Percentiles rank a stretch among this genome's conserved stretches.
Evolutionary conservation across 2,329 filamentous ascomycete genomes (phyloP).

Genomic region (Elsinoe arachidis): DNA sequence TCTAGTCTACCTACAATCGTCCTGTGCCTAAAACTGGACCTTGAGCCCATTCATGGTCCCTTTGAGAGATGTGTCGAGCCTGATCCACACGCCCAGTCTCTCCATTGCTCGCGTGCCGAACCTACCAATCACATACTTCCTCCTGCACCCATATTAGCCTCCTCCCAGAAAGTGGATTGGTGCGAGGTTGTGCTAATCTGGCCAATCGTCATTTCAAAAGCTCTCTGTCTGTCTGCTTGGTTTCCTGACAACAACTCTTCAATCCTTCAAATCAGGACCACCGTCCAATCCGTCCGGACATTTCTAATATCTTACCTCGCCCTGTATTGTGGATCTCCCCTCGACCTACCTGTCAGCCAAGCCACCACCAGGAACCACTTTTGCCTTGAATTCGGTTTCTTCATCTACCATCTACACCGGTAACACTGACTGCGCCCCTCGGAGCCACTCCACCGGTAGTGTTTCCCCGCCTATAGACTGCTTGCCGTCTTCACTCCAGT

Average conservation of each 20-base stretch:
- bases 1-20: not conserved
- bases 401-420: slow-evolving; percentile 27
- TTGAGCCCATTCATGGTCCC: not conserved
- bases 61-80: not conserved
- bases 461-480: not conserved
- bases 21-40: slow-evolving; percentile 10
- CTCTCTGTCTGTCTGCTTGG: not conserved
- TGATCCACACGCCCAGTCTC: not conserved
- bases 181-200: slow-evolving; percentile 7
- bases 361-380: not conserved
- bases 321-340: not conserved
- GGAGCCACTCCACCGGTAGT: slow-evolving; percentile 7
- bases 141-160: not conserved
- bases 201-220: slow-evolving; percentile 5
- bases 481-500: not conserved
- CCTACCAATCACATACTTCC: not conserved
- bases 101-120: slow-evolving; percentile 4
- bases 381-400: not conserved
- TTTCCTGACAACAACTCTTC: not conserved
- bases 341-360: not conserved
- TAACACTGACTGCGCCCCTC: slow-evolving; percentile 40
- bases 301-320: not conserved
- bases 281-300: not conserved
- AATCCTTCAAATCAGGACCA: slow-evolving; percentile 1
- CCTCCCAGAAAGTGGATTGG: not conserved